phyloP scores from a whole-genome alignment of 768 basidiomycete genomes.

The Collybiopsis luxurians region DNA sequence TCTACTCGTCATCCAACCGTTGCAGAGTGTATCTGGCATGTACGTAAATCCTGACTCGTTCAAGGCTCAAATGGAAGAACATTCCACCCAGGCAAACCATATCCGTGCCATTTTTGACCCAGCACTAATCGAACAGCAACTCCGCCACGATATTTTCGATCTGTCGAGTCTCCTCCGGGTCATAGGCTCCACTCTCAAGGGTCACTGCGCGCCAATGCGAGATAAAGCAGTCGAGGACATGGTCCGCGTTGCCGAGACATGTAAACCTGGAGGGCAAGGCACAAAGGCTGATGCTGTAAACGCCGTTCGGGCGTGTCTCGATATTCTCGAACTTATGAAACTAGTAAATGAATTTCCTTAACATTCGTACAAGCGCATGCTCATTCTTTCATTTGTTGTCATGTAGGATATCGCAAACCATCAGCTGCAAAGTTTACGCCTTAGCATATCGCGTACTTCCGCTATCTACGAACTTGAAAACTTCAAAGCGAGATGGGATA shows the following conservation, averaged over 20 bases:
- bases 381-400: constrained; percentile 11
- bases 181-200: constrained; percentile 80
- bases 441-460: constrained; percentile 81
- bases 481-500: constrained; percentile 45
- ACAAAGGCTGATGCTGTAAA: constrained; percentile 63
- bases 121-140: constrained; percentile 77
- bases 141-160: constrained; percentile 74
- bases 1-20: constrained; percentile 80
- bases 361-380: constrained; percentile 16
- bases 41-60: constrained; percentile 59
- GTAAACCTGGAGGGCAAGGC: constrained; percentile 52
- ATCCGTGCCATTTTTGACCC: constrained; percentile 81
- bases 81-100: constrained; percentile 60
- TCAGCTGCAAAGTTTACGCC: constrained; percentile 88
- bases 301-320: constrained; percentile 81
- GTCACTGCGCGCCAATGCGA: constrained; percentile 92
- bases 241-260: constrained; percentile 65
- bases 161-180: constrained; percentile 73
- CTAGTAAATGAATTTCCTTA: constrained; percentile 44
- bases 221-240: constrained; percentile 82
- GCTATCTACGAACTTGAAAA: constrained; percentile 77
- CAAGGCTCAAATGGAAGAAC: constrained; percentile 58
- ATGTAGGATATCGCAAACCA: constrained; percentile 93
- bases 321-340: constrained; percentile 94
- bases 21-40: constrained; percentile 58